These are phyloP conservation scores for Trypanosoma brucei DNA, from an alignment of 208 protist species.

Conservation along the genomic window DNA sequence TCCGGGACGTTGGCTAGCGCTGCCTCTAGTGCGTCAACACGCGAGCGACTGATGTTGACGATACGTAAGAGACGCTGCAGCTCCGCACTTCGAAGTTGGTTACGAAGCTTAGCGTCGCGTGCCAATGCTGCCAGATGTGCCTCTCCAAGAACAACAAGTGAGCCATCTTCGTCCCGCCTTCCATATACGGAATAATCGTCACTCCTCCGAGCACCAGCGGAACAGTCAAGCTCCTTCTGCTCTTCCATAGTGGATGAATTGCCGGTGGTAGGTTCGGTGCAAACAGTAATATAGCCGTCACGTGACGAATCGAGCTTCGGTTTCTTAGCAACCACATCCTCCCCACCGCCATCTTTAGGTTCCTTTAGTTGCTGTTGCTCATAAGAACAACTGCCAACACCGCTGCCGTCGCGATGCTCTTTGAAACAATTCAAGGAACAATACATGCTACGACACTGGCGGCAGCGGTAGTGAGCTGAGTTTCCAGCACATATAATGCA, in stretches of 20 bases:
- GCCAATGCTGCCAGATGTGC: slow-evolving; percentile 59
- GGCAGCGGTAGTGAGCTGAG: slow-evolving; percentile 45
- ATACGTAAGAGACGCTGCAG: slow-evolving; percentile 61
- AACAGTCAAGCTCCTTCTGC: no score
- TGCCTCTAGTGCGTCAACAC: slow-evolving; percentile 73
- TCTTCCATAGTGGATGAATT: no score
- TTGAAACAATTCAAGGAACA: slow-evolving; percentile 62
- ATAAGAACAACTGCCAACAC: slow-evolving; percentile 6
- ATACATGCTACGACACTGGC: slow-evolving; percentile 51
- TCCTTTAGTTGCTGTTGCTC: neutral
- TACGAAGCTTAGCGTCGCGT: slow-evolving; percentile 34
- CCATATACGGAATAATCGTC: slow-evolving; percentile 13
- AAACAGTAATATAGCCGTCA: no score
- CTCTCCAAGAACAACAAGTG: slow-evolving; percentile 53
- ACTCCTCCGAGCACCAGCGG: neutral
- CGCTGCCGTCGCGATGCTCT: slow-evolving; percentile 26
- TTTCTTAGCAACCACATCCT: slow-evolving; percentile 1
- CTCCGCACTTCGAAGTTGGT: slow-evolving; percentile 38
- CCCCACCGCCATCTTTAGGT: slow-evolving; percentile 8
- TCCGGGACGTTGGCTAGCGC: slow-evolving; percentile 72
- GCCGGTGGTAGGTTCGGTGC: no score
- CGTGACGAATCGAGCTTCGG: neutral
- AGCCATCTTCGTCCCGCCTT: slow-evolving; percentile 17
- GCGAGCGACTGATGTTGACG: slow-evolving; percentile 64
- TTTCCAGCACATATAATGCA: slow-evolving; percentile 54